These are phyloP conservation scores for Tuber microsphaerosporum DNA, from an alignment of 495 filamentous ascomycete species.

Conservation along the genomic window DNA sequence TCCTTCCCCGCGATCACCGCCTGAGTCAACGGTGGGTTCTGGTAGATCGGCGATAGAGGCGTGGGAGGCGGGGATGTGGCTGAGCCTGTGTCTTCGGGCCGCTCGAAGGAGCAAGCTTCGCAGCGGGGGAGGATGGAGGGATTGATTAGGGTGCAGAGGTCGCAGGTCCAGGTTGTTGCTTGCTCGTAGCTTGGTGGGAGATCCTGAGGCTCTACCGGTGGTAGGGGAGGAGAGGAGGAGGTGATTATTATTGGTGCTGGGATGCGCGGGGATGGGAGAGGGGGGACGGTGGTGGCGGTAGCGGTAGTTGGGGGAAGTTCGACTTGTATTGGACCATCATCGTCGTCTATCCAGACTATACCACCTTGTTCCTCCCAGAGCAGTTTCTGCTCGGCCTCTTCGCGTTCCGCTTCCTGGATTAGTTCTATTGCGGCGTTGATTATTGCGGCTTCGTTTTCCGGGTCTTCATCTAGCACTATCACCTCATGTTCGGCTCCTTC, in stretches of 20 bases:
- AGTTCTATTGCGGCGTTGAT: constrained; percentile 79
- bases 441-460: constrained; percentile 86
- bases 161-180: constrained; percentile 61
- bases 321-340: constrained; percentile 12
- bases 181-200: constrained; percentile 25
- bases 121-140: constrained; percentile 61
- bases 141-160: constrained; percentile 77
- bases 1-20: constrained; percentile 20
- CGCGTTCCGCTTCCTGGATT: constrained; percentile 63
- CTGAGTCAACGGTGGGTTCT: constrained; percentile 17
- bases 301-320: not conserved
- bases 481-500: not conserved
- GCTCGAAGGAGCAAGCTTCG: constrained; percentile 67
- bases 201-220: constrained; percentile 7
- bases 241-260: not conserved
- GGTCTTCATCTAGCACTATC: constrained; percentile 55
- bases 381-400: constrained; percentile 61
- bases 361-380: constrained; percentile 20
- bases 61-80: constrained; percentile 14
- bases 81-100: constrained; percentile 46
- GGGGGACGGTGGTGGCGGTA: not conserved
- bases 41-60: constrained; percentile 30
- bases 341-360: constrained; percentile 28
- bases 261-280: not conserved
- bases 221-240: not conserved